Conservation (phyloP, 2,329 filamentous ascomycete species). For the Penicillium sp. region DNA sequence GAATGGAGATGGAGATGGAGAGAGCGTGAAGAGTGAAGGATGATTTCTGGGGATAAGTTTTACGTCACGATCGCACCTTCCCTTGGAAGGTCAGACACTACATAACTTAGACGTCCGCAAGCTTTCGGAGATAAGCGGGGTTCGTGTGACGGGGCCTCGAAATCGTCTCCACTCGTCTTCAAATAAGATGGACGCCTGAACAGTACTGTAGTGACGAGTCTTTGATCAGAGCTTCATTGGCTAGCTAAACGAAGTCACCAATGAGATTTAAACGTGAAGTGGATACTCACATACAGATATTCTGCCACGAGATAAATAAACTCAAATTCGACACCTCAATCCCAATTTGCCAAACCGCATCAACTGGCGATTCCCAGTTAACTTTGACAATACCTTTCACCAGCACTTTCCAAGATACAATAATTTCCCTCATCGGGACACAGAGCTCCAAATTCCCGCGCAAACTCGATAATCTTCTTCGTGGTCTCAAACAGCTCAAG, state of each 20-base stretch:
- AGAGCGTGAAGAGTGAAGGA: not conserved
- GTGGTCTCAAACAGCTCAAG: slow-evolving; percentile 17
- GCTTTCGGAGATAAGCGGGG: slow-evolving; percentile 7
- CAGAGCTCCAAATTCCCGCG: slow-evolving; percentile 18
- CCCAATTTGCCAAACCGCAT: no score
- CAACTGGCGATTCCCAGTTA: not conserved
- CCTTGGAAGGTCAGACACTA: not conserved
- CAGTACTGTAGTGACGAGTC: not conserved
- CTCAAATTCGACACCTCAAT: not conserved
- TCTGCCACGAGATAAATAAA: not conserved
- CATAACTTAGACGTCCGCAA: not conserved
- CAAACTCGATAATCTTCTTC: slow-evolving; percentile 13
- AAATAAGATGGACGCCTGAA: not conserved
- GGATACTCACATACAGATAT: not conserved
- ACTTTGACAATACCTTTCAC: slow-evolving; percentile 6
- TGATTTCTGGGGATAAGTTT: not conserved
- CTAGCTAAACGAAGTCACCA: not conserved
- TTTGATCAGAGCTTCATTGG: not conserved
- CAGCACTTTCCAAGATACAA: slow-evolving; percentile 4
- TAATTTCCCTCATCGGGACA: slow-evolving; percentile 14
- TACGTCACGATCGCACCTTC: not conserved
- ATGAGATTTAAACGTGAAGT: not conserved
- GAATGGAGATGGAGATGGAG: not conserved
- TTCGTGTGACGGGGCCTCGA: not conserved
- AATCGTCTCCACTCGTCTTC: not conserved